A percentile compares a stretch with the other conserved stretches of the same genome.
These are phyloP conservation scores for Syzygium grande DNA, from an alignment of 345 rosid genomes.

Conservation along the genomic window DNA sequence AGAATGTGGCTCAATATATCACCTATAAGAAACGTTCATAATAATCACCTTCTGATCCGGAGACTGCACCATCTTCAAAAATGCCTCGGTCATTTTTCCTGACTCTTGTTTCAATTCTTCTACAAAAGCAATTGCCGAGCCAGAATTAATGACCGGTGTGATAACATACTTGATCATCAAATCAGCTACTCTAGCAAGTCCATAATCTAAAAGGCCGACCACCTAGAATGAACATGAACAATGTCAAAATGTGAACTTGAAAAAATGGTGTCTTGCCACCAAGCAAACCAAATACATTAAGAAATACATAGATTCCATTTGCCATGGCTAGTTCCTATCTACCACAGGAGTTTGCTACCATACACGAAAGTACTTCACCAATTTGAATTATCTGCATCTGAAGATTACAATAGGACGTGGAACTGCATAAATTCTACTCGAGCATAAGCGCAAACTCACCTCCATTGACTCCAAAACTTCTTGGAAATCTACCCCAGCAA, in stretches of 20 bases:
- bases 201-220: conserved; percentile 75
- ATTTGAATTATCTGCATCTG: not conserved
- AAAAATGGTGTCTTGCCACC: not conserved
- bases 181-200: conserved; percentile 88
- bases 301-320: not conserved
- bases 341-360: not conserved
- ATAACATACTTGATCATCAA: conserved; percentile 74
- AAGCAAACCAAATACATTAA: not conserved
- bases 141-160: conserved; percentile 56
- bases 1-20: not conserved
- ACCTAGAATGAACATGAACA: conserved; percentile 36
- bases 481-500: conserved; percentile 42
- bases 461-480: conserved; percentile 78
- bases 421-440: not conserved
- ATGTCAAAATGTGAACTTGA: conserved; percentile 3
- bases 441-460: conserved; percentile 30
- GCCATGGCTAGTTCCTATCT: not conserved
- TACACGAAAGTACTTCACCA: not conserved
- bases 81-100: conserved; percentile 38
- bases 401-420: not conserved
- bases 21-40: not conserved
- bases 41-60: conserved; percentile 38
- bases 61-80: conserved; percentile 41
- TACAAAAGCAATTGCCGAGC: conserved; percentile 35
- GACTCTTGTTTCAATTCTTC: conserved; percentile 43